These are phyloP conservation scores for Medicago ruthenica DNA, from an alignment of 306 rosid species.

Conservation along the genomic window DNA sequence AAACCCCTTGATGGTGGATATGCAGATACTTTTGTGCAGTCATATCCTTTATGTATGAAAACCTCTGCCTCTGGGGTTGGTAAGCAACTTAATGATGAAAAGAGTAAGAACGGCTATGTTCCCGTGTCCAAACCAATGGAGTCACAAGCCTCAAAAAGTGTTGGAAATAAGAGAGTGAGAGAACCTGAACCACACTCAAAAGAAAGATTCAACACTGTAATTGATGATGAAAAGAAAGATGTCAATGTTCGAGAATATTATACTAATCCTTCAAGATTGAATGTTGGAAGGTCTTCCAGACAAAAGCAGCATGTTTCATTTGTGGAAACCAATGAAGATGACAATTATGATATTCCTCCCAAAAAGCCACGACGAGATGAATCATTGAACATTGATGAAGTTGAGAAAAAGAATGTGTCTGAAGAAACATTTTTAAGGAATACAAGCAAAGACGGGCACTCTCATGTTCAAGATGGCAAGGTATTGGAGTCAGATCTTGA, in stretches of 20 bases:
- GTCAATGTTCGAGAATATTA: constrained; percentile 42
- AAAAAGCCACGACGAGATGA: constrained; percentile 49
- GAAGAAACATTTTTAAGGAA: constrained; percentile 33
- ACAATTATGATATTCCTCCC: constrained; percentile 47
- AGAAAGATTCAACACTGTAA: constrained; percentile 44
- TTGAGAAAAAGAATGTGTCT: constrained; percentile 42
- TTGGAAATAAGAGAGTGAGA: constrained; percentile 63
- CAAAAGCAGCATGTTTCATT: constrained; percentile 55
- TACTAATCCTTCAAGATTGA: constrained; percentile 44
- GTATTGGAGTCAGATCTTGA: constrained; percentile 43
- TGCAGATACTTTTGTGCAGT: not conserved
- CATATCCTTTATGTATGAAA: constrained; percentile 38
- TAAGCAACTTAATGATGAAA: constrained; percentile 41
- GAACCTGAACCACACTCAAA: constrained; percentile 45
- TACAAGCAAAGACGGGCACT: not conserved
- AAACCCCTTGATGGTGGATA: constrained; percentile 22
- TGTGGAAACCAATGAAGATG: constrained; percentile 46
- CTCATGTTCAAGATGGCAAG: constrained; percentile 39
- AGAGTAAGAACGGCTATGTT: constrained; percentile 43
- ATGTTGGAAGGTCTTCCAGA: constrained; percentile 67
- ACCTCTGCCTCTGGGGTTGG: constrained; percentile 45
- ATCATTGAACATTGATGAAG: constrained; percentile 44
- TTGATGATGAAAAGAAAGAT: constrained; percentile 32
- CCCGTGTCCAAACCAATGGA: constrained; percentile 45
- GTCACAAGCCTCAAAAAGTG: constrained; percentile 43